These are phyloP conservation scores for Phytophthora sojae DNA, from an alignment of 352 stramenopile species.

Conservation along the genomic window DNA sequence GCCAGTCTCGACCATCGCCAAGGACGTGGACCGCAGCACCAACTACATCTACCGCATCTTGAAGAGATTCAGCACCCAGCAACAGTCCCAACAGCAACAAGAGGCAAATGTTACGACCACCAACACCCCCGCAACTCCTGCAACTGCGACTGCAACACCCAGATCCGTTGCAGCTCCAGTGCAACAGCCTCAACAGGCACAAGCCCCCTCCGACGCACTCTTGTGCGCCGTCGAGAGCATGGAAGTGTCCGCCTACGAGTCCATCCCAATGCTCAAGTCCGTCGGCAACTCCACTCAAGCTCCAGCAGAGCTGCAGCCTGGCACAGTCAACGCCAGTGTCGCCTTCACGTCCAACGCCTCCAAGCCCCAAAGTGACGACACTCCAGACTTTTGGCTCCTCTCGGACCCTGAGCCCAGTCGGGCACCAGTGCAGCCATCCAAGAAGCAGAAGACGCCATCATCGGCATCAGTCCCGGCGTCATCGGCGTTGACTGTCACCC, in stretches of 20 bases:
- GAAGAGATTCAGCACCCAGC: conserved; percentile 25
- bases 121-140: not conserved
- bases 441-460: conserved; percentile 17
- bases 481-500: conserved; percentile 19
- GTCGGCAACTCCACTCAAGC: not conserved
- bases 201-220: not conserved
- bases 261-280: conserved; percentile 25
- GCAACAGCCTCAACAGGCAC: not conserved
- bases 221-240: conserved; percentile 37
- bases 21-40: conserved; percentile 42
- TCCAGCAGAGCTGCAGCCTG: conserved; percentile 11
- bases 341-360: conserved; percentile 1
- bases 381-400: conserved; percentile 23
- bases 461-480: not conserved
- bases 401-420: not conserved
- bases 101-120: not conserved
- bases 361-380: conserved; percentile 6
- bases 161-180: not conserved
- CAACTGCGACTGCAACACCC: not conserved
- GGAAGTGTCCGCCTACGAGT: conserved; percentile 36
- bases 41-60: conserved; percentile 48
- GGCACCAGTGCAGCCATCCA: conserved; percentile 9
- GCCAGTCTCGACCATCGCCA: conserved; percentile 46
- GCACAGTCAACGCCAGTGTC: conserved; percentile 18
- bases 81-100: not conserved